Conservation (phyloP, 2,329 filamentous ascomycete genomes). For the Aspergillus sp. region DNA sequence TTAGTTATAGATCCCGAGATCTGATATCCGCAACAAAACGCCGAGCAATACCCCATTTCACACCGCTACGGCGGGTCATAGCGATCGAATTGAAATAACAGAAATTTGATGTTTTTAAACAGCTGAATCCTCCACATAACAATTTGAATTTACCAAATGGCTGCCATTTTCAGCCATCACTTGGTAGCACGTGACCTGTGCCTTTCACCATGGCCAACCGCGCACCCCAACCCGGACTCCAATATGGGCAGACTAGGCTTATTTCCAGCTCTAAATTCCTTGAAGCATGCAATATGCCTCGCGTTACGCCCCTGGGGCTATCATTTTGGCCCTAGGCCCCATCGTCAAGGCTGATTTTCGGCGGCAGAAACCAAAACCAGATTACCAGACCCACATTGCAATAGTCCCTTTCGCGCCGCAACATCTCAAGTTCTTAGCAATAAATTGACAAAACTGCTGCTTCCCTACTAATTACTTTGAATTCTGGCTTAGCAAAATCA, state of each 20-base stretch:
- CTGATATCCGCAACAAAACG: too few species aligned
- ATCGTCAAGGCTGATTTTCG: not conserved
- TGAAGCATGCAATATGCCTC: not conserved
- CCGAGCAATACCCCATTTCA: too few species aligned
- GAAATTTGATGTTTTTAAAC: too few species aligned
- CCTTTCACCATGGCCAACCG: too few species aligned
- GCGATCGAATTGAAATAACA: too few species aligned
- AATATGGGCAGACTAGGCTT: not conserved
- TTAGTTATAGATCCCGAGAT: too few species aligned
- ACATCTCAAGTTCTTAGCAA: not conserved
- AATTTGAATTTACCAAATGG: conserved; percentile 8
- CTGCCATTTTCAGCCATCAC: conserved; percentile 6
- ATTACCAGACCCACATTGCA: not conserved
- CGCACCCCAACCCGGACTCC: too few species aligned
- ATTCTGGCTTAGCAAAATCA: not conserved
- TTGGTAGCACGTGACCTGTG: conserved; percentile 3
- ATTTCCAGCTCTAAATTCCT: not conserved
- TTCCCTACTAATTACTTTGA: not conserved
- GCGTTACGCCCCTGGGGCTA: not conserved
- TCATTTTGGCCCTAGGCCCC: not conserved
- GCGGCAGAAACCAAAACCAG: not conserved
- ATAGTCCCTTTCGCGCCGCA: not conserved
- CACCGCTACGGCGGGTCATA: too few species aligned
- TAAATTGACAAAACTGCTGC: not conserved
- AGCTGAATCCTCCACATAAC: not conserved